phyloP scores from a whole-genome alignment of 805 yeast genomes.

The Ascoidea rubescens region DNA sequence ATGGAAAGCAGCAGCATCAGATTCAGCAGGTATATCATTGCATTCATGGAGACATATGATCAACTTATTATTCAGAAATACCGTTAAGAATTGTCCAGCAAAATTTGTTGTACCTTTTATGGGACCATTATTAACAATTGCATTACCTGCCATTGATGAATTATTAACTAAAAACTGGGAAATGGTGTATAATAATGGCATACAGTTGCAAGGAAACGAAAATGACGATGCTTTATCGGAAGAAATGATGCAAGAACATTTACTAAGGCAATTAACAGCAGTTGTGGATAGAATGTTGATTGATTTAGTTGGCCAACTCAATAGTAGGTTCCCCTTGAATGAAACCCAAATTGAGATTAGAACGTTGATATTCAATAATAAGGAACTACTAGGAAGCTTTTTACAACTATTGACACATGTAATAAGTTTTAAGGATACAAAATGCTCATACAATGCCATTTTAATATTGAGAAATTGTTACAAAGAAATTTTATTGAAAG shows the following conservation, averaged over 20 bases:
- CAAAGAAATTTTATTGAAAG: constrained; percentile 51
- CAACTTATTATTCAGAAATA: constrained; percentile 74
- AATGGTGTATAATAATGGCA: constrained; percentile 28
- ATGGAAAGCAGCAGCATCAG: constrained; percentile 82
- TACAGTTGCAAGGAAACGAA: constrained; percentile 27
- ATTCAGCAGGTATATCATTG: constrained; percentile 71
- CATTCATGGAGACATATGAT: constrained; percentile 98
- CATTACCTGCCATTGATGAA: constrained; percentile 58
- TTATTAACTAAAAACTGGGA: constrained; percentile 72
- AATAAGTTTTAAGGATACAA: constrained; percentile 73
- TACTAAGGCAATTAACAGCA: constrained; percentile 84
- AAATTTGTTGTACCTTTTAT: constrained; percentile 54
- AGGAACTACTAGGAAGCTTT: constrained; percentile 63
- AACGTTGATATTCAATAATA: constrained; percentile 47
- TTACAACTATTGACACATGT: constrained; percentile 62
- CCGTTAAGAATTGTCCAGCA: constrained; percentile 79
- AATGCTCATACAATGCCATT: constrained; percentile 86
- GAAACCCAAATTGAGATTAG: constrained; percentile 56
- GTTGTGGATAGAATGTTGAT: constrained; percentile 78
- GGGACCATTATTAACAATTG: constrained; percentile 64
- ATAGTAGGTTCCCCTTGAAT: constrained; percentile 30
- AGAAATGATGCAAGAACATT: constrained; percentile 96
- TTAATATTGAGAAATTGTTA: constrained; percentile 64
- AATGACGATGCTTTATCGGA: constrained; percentile 82
- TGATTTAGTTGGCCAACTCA: constrained; percentile 75